Evolutionary conservation across 768 basidiomycete species (phyloP), one percentile per base, ranked within the genome.

Genomic region (Austroboletus eburneus): DNA sequence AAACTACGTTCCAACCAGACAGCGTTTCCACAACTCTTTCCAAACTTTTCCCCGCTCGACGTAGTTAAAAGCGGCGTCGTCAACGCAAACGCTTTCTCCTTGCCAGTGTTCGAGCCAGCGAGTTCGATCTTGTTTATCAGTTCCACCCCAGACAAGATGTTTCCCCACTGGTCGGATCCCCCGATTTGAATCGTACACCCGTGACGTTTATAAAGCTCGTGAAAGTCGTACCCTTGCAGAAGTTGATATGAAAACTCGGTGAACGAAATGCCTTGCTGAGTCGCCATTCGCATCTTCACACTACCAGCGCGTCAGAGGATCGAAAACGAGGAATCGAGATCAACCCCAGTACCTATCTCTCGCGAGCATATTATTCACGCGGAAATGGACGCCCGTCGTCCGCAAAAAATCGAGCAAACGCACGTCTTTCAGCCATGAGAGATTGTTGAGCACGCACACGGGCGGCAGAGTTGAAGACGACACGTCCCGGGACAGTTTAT

Each of bases 111-210:
- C 5, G 41, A 9, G 24, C 42, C 21, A 42, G 52, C 50, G n/a
- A n/a, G n/a, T 48, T 62, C 53, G 46, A 47, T 42, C 76, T 69
- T 81, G 45, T 80, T 77, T 58, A 98, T 94, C 46, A 99, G 78
- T 46, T 97, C 92, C 27, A 97, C 73, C 18, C 96, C 96, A 22
- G 91, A 88, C 24, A 95, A 69, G 53, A 99, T 97, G 62, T 99
- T 99, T 14, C 96, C 96, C 89, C 93, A 96, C 65, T 99, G 96
- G 65, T 99, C 96, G 0, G 92, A 94, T 9, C 96, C 96, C 40
- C 96, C 96, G 34, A 98, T 70, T 66, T 99, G 96, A 35, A 96
- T 78, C 13, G 79, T 78, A 65, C 95, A 97, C 4, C 72, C 73
- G 43, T 78, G 72, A 18, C 75, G 64, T 52, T 74, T 72, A 62